phyloP scores from a whole-genome alignment of 2,329 filamentous ascomycete genomes.

The Penicillium aurantiogriseum region DNA sequence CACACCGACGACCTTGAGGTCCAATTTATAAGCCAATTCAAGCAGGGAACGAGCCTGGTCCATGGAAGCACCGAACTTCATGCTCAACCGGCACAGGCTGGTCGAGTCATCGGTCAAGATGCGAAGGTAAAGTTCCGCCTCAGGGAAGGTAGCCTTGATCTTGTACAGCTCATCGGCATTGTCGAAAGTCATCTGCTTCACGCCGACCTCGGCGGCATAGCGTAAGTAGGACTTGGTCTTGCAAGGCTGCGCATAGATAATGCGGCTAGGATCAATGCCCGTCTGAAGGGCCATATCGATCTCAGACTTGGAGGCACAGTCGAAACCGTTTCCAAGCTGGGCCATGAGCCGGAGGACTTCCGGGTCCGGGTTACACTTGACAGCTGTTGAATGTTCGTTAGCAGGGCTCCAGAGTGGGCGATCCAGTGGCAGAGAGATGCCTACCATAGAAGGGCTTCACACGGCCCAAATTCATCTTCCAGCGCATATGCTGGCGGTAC shows the following conservation, averaged over 20 bases:
- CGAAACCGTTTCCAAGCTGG: slow-evolving; percentile 88
- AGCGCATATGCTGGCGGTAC: slow-evolving; percentile 96
- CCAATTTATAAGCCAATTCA: slow-evolving; percentile 73
- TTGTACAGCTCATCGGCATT: slow-evolving; percentile 98
- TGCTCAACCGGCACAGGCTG: slow-evolving; percentile 88
- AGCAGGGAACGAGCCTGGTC: slow-evolving; percentile 77
- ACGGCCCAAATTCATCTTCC: slow-evolving; percentile 89
- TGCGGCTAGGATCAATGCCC: slow-evolving; percentile 80
- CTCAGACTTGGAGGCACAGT: slow-evolving; percentile 96
- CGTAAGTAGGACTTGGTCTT: slow-evolving; percentile 98
- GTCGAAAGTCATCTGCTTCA: slow-evolving; percentile 99
- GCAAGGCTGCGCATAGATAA: slow-evolving; percentile 99
- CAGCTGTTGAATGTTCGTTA: slow-evolving; percentile 56
- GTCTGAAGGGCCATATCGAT: slow-evolving; percentile 86
- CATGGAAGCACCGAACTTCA: slow-evolving; percentile 94
- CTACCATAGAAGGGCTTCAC: slow-evolving; percentile 95
- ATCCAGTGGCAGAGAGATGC: slow-evolving; percentile 30
- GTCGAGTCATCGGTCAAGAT: slow-evolving; percentile 96
- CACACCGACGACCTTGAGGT: slow-evolving; percentile 88
- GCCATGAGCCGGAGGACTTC: slow-evolving; percentile 85
- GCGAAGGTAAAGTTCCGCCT: slow-evolving; percentile 86
- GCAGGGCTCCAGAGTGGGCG: not conserved
- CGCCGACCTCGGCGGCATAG: slow-evolving; percentile 77
- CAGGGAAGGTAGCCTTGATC: slow-evolving; percentile 86
- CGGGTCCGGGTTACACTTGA: slow-evolving; percentile 97